Conservation (phyloP, 2,329 filamentous ascomycete species). For the Neofusicoccum umdonicola region DNA sequence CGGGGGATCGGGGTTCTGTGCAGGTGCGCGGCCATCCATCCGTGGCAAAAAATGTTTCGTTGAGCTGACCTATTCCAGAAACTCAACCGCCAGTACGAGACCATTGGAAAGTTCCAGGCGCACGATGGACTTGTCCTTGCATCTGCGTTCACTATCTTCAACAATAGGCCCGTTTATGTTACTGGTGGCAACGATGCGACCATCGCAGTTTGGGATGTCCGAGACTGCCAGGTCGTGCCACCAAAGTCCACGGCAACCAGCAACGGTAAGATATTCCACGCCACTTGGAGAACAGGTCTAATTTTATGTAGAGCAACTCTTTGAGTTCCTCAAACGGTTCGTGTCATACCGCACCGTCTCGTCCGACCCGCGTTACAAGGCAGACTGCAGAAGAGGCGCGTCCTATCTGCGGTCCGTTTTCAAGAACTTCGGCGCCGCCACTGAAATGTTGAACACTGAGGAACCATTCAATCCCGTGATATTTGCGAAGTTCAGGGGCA, state of each 20-base stretch:
- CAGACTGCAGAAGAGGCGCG: conserved; percentile 89
- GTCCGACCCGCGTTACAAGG: conserved; percentile 77
- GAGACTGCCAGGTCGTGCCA: conserved; percentile 51
- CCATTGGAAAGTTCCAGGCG: conserved; percentile 73
- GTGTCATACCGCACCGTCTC: conserved; percentile 91
- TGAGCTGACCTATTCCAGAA: conserved; percentile 44
- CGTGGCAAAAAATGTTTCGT: conserved; percentile 21
- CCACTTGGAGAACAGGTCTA: conserved; percentile 21
- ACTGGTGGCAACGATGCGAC: conserved; percentile 92
- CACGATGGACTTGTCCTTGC: conserved; percentile 85
- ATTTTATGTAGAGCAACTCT: conserved; percentile 55
- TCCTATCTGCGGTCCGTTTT: conserved; percentile 88
- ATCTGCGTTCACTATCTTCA: conserved; percentile 70
- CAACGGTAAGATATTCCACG: conserved; percentile 46
- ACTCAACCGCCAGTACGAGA: conserved; percentile 80
- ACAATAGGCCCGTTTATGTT: conserved; percentile 78
- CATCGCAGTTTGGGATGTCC: conserved; percentile 83
- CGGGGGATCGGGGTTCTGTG: conserved; percentile 81
- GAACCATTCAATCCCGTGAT: conserved; percentile 86
- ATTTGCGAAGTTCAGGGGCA: conserved; percentile 81
- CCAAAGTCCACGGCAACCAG: conserved; percentile 51
- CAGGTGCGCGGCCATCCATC: conserved; percentile 1
- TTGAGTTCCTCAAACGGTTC: conserved; percentile 71
- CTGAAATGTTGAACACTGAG: conserved; percentile 83
- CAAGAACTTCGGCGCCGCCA: conserved; percentile 84